phyloP scores from a whole-genome alignment of 331 rosid genomes.

The Pyracantha coccinea region DNA sequence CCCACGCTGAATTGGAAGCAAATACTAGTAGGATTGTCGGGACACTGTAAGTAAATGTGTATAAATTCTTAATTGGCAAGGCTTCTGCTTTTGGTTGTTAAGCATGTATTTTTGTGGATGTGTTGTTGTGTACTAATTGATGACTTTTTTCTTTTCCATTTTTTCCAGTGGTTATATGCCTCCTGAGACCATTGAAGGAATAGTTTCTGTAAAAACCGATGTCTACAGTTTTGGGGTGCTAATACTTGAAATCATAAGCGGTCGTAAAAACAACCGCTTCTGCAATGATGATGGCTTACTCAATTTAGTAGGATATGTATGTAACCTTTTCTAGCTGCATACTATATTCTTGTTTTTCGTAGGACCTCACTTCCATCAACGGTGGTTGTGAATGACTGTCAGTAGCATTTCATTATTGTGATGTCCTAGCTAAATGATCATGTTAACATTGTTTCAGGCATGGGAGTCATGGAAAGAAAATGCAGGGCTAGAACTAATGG shows the following conservation, averaged over 20 bases:
- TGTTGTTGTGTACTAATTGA: not conserved
- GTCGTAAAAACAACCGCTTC: not conserved
- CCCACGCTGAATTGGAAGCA: not conserved
- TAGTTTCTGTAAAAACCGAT: not conserved
- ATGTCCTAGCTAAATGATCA: not conserved
- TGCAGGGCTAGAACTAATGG: not conserved
- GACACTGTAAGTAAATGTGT: not conserved
- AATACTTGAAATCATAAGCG: slow-evolving; percentile 1
- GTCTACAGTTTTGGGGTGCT: slow-evolving; percentile 2
- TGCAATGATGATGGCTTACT: not conserved
- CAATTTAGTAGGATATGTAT: slow-evolving; percentile 1
- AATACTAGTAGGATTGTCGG: not conserved
- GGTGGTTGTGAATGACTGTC: no score
- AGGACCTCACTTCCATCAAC: no score
- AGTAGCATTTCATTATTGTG: no score
- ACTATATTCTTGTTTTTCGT: not conserved
- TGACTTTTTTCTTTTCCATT: not conserved
- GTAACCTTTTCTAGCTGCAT: not conserved
- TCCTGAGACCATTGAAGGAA: not conserved
- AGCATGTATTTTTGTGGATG: not conserved
- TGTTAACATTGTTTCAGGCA: not conserved
- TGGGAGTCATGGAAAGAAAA: slow-evolving; percentile 2
- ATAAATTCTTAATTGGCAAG: not conserved
- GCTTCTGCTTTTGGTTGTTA: not conserved
- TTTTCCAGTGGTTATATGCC: not conserved